Base-by-base conservation (phyloP, 257 asterid species). In the Dorcoceras hygrometricum region DNA sequence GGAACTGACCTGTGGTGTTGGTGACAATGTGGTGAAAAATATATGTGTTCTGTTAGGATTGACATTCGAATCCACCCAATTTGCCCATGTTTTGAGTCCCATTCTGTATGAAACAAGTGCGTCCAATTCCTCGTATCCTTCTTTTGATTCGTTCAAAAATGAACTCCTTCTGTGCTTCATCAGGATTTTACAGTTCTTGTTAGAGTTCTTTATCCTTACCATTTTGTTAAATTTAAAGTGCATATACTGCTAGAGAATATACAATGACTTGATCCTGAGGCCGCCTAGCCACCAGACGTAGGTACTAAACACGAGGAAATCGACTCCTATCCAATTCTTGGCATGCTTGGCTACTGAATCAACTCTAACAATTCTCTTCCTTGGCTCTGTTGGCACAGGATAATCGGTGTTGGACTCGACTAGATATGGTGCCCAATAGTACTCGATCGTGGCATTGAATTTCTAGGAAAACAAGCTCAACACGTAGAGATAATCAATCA, bases 1-100 rank as follows among this genome's bases (percentile, higher is more conserved):
- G 29, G 22, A 34, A 31, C 75, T 57, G 27, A 91, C 98, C 82
- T 87, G 27, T 81, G 85, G 98, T 1, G 87, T 67, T 23, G 98
- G 98, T 46, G 98, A 91, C 89, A 87, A 79, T 32, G 95, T 84
- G 48, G 96, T 89, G 75, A 91, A 91, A 78, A 91, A 91, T 54
- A 91, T 91, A 27, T 77, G 75, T 57, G 95, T 89, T 62, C 27
- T 77, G 62, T 79, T 85, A 20, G 98, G 91, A 76, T 87, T 62
- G 19, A 89, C 68, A 29, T 88, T 85, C n/a, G 98, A 85, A 71
- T 89, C 98, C 50, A 91, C 85, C 98, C 98, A 91, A 62, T 91
- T 91, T 7, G 98, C 98, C 95, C 98, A 91, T 69, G 98, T 89
- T 55, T 82, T 84, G 46, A 91, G 70, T 48, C 80, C 96, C 68